Base-by-base conservation (phyloP, 257 asterid species). In the Anisodus acutangulus region DNA sequence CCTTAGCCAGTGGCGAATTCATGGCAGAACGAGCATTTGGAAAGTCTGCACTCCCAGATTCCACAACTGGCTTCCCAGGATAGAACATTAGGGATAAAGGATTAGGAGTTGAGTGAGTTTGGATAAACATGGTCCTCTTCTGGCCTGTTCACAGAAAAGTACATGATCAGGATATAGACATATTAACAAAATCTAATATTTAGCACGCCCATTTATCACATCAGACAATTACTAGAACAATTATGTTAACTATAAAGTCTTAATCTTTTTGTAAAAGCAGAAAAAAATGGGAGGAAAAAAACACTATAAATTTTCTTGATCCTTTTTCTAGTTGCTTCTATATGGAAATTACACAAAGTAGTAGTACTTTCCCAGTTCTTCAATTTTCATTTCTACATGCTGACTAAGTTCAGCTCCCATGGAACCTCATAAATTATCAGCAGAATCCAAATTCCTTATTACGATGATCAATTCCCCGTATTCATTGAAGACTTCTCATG, bases 1-100 rank as follows among this genome's bases (percentile, higher is more conserved):
- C 85, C 90, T 93, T 96, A 0, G 99, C 98, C 49, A 96, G 90
- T 5, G 99, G 95, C 1, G 99, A 96, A 85, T 79, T 92, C 98
- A 96, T 94, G 55, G 99, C 97, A 16, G 94, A 86, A 39, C 99
- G 99, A 19, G 98, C 97, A 91, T 93, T 94, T 6, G 98, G 98
- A 87, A 96, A 96, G 85, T 96, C 99, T 1, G 94, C 91, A 80
- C 95, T 94, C 80, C 99, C 98, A 16, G 89, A 47, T 87, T 96
- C 97, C 94, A 96, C 84, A 66, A 96, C 98, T 5, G 97, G 92
- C 90, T 93, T 93, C 87, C 98, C 98, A n/a, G 99, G 99, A 86
- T 90, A 86, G 91, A 96, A 96, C 98, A 96, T 94, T 83, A 96
- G 95, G 11, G 99, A 96, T 15, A 92, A 91, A 51, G 99, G 99